Percentiles rank a stretch among this genome's conserved stretches.
phyloP scores from a whole-genome alignment of 805 yeast species.

The Candida orba region DNA sequence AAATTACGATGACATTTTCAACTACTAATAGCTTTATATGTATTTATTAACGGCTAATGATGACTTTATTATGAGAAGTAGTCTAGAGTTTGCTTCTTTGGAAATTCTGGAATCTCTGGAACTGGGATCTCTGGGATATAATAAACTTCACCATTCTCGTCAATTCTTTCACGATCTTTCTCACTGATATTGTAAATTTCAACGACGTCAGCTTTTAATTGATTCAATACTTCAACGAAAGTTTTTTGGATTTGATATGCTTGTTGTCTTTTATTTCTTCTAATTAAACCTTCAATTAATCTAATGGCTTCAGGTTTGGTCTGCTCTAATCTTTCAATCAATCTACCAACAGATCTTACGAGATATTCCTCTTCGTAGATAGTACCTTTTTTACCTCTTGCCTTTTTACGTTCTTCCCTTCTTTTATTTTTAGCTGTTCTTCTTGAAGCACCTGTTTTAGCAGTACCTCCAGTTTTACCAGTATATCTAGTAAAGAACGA shows the following conservation, averaged over 20 bases:
- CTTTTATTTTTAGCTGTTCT: conserved; percentile 87
- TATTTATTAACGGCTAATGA: conserved; percentile 1
- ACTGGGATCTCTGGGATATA: conserved; percentile 67
- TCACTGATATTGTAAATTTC: conserved; percentile 82
- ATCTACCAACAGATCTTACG: conserved; percentile 79
- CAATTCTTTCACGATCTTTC: conserved; percentile 79
- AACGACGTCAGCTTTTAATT: conserved; percentile 51
- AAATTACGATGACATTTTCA: conserved; percentile 2
- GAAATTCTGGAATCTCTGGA: conserved; percentile 61
- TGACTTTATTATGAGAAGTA: conserved; percentile 22
- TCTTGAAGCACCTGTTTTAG: conserved; percentile 93
- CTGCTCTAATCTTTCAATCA: conserved; percentile 71
- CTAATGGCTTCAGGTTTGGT: conserved; percentile 68
- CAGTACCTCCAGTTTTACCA: conserved; percentile 93
- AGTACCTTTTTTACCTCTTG: conserved; percentile 96
- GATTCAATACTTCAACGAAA: conserved; percentile 48
- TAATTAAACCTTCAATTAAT: conserved; percentile 67
- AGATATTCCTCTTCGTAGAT: conserved; percentile 95
- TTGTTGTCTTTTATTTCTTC: conserved; percentile 68
- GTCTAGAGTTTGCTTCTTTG: conserved; percentile 50
- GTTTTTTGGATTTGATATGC: conserved; percentile 74
- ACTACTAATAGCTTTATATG: not conserved
- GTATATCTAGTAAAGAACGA: conserved; percentile 94
- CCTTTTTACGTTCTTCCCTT: conserved; percentile 91
- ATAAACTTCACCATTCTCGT: conserved; percentile 82